phyloP scores from a whole-genome alignment of 306 rosid species.

The Pterocarpus macrocarpus region DNA sequence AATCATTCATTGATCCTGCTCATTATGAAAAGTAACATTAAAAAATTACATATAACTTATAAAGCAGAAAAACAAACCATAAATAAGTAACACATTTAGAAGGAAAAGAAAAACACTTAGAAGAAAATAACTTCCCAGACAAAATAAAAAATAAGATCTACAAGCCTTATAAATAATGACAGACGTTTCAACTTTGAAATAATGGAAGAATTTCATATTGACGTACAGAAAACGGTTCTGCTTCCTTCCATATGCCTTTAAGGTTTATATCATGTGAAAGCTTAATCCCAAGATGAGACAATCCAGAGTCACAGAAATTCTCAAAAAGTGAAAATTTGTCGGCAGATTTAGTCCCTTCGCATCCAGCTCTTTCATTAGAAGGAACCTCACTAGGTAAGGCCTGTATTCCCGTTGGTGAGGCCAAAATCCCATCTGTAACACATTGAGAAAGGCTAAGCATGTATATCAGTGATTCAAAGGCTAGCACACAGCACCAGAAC shows the following conservation, averaged over 20 bases:
- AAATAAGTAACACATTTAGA: slow-evolving; percentile 3
- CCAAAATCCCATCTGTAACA: slow-evolving; percentile 56
- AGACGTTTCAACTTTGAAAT: slow-evolving; percentile 10
- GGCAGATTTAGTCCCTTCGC: slow-evolving; percentile 46
- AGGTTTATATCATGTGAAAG: slow-evolving; percentile 58
- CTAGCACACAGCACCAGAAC: slow-evolving; percentile 14
- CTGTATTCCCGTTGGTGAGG: slow-evolving; percentile 41
- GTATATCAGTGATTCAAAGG: slow-evolving; percentile 26
- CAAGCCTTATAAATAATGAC: slow-evolving; percentile 1
- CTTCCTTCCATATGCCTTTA: slow-evolving; percentile 75
- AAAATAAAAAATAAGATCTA: slow-evolving; percentile 1
- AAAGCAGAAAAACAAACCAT: neutral
- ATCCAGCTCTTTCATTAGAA: slow-evolving; percentile 47
- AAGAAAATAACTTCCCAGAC: slow-evolving; percentile 22
- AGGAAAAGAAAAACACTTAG: neutral
- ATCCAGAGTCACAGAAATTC: slow-evolving; percentile 74
- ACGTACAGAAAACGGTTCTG: slow-evolving; percentile 71
- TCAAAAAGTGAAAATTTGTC: slow-evolving; percentile 61
- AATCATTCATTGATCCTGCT: slow-evolving; percentile 31
- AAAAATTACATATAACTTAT: neutral
- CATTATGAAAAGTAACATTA: neutral
- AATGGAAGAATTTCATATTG: slow-evolving; percentile 37
- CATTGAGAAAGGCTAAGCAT: slow-evolving; percentile 25
- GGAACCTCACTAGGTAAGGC: slow-evolving; percentile 44
- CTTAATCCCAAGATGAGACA: slow-evolving; percentile 72